Base-by-base conservation (phyloP, 2,329 filamentous ascomycete genomes). In the Colletotrichum sp. region DNA sequence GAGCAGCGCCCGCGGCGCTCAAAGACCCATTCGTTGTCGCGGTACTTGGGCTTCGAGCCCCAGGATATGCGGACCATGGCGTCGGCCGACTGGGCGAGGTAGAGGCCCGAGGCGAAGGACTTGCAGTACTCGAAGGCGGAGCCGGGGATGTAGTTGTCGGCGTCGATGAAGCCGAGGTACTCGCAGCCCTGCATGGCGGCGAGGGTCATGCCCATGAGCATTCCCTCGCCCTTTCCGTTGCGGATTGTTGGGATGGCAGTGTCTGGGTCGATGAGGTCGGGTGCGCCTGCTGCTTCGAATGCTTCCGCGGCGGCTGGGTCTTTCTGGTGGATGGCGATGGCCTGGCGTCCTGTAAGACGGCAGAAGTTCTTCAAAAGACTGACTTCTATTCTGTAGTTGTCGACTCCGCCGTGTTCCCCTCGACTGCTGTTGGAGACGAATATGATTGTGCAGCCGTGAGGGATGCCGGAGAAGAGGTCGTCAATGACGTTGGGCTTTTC, bases 261-360 rank as follows among this genome's bases (percentile, higher is more conserved):
- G 39, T 3, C 3, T 49, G 44, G 44, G n/a, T 28, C 64, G 6
- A 69, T 26, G 24, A 69, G 8, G 3, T 55, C 36, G 4, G 36
- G 21, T 3, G 63, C 64, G 2, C 65, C 65, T 10, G 71, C 64
- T 2, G 55, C 64, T 55, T 9, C 13, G 13, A 69, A 69, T 1
- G 65, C 65, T 8, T 18, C 28, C n/a, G 71, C 64, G 10, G 39
- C 57, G 10, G 36, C 57, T 3, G 55, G n/a, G 15, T 73, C 65
- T 21, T 73, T 73, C 44, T 69, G 71, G 64, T 73, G 71, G 18
- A 73, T 68, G n/a, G 71, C 64, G 16, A 73, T 63, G 24, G 64
- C 71, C 55, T 13, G n/a, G 21, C 71, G 64, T 15, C 36, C 52
- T 8, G 64, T 39, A 5, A 26, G 24, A 13, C 34, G 34, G 55